A percentile compares a stretch with the other conserved stretches of the same genome.
Evolutionary conservation across 768 basidiomycete species (phyloP).

Genomic region (Botryobasidium botryosum): DNA sequence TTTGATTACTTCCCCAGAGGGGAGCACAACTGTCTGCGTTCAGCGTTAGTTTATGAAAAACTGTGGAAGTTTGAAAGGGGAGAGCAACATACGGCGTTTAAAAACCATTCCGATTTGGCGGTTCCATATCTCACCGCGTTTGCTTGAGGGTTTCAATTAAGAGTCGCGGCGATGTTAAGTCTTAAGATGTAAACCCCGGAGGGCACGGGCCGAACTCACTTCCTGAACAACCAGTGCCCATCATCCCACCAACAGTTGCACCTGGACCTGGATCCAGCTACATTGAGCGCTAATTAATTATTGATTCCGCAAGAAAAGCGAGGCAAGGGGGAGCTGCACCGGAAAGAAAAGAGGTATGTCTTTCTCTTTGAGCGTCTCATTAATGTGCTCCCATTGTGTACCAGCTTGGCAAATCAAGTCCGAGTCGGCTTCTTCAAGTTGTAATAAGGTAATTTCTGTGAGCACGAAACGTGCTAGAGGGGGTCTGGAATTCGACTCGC

Average conservation of each 20-base stretch:
- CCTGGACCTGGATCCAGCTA: slow-evolving; percentile 44
- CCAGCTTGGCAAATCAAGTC: slow-evolving; percentile 67
- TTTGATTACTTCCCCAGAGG: slow-evolving; percentile 42
- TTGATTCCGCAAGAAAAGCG: no score
- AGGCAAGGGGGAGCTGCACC: slow-evolving; percentile 33
- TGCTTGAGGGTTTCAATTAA: no score
- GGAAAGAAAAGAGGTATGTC: slow-evolving; percentile 72
- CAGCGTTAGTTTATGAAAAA: no score
- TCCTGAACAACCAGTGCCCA: no score
- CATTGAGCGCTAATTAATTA: no score
- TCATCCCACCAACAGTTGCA: slow-evolving; percentile 75
- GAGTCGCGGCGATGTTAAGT: no score
- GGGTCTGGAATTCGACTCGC: slow-evolving; percentile 23
- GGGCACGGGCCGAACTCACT: no score
- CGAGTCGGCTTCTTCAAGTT: slow-evolving; percentile 44
- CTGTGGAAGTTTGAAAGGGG: slow-evolving; percentile 3
- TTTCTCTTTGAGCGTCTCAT: slow-evolving; percentile 43
- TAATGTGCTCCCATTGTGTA: slow-evolving; percentile 63
- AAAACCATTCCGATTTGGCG: slow-evolving; percentile 75
- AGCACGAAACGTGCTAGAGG: slow-evolving; percentile 12
- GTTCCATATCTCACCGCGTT: slow-evolving; percentile 82
- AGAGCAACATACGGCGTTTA: slow-evolving; percentile 42
- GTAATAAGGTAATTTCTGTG: not conserved
- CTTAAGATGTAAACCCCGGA: no score
- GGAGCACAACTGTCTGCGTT: slow-evolving; percentile 28